These are phyloP conservation scores for Trapa incisa DNA, from an alignment of 345 rosid genomes.

Conservation along the genomic window DNA sequence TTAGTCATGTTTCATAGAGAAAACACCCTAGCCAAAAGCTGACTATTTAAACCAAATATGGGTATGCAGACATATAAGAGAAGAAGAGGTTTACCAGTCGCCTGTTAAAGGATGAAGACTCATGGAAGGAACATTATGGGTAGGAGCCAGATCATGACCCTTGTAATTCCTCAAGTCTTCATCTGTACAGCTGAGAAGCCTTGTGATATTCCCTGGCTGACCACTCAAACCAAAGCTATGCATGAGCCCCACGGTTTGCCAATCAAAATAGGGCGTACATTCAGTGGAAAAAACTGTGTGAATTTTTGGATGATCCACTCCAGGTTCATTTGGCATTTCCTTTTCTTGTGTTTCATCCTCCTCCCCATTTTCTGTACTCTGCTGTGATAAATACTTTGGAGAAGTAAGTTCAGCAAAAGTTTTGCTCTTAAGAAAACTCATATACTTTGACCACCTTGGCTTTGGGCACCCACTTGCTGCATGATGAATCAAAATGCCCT, in stretches of 20 bases:
- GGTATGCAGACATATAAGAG: neutral
- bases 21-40: neutral
- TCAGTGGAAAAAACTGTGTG: constrained; percentile 93
- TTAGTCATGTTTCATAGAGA: neutral
- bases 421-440: constrained; percentile 89
- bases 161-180: constrained; percentile 58
- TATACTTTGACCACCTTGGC: constrained; percentile 77
- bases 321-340: constrained; percentile 28
- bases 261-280: constrained; percentile 85
- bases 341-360: constrained; percentile 14
- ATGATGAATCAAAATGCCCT: constrained; percentile 73
- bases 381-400: constrained; percentile 47
- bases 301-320: constrained; percentile 52
- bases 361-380: constrained; percentile 16
- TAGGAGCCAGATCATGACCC: constrained; percentile 92
- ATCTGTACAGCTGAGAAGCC: constrained; percentile 95
- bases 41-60: neutral
- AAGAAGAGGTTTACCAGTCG: constrained; percentile 53
- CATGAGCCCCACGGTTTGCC: constrained; percentile 96
- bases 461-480: constrained; percentile 67
- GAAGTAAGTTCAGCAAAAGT: constrained; percentile 69
- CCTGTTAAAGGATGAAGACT: constrained; percentile 91
- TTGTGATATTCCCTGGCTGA: constrained; percentile 86
- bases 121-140: constrained; percentile 98
- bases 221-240: constrained; percentile 88